Percentiles rank a stretch among this genome's conserved stretches.
Conservation (phyloP, 192 early-diverging fungal genomes). For the Umbelopsis ramanniana region DNA sequence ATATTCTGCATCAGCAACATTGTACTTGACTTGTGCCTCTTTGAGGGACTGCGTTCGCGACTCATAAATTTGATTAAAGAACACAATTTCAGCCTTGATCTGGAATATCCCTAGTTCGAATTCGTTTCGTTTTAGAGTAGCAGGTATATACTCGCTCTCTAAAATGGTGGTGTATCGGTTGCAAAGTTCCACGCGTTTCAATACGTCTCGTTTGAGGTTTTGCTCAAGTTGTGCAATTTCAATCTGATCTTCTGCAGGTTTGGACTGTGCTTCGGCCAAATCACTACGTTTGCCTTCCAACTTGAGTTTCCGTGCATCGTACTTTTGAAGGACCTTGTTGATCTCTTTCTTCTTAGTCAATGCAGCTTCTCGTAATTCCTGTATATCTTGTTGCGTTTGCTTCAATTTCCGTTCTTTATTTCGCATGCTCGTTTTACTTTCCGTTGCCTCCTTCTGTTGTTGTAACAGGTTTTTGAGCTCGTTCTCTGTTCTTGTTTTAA, state of each 20-base stretch:
- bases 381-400: neutral
- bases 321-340: neutral
- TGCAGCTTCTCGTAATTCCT: neutral
- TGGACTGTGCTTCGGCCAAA: neutral
- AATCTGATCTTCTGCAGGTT: neutral
- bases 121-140: neutral
- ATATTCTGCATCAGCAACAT: constrained; percentile 42
- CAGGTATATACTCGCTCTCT: neutral
- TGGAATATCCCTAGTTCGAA: neutral
- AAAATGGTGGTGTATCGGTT: neutral
- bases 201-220: neutral
- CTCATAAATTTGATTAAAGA: neutral
- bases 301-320: neutral
- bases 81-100: neutral
- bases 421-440: neutral
- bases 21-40: constrained; percentile 24
- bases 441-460: neutral
- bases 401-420: neutral
- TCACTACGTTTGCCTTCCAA: constrained; percentile 2
- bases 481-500: constrained; percentile 8
- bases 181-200: neutral
- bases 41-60: constrained; percentile 27
- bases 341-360: constrained; percentile 8
- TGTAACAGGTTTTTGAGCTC: constrained; percentile 3
- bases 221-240: constrained; percentile 4